These are phyloP conservation scores for Ensete glaucum DNA, from an alignment of 176 grass and related monocot species.

Conservation along the genomic window DNA sequence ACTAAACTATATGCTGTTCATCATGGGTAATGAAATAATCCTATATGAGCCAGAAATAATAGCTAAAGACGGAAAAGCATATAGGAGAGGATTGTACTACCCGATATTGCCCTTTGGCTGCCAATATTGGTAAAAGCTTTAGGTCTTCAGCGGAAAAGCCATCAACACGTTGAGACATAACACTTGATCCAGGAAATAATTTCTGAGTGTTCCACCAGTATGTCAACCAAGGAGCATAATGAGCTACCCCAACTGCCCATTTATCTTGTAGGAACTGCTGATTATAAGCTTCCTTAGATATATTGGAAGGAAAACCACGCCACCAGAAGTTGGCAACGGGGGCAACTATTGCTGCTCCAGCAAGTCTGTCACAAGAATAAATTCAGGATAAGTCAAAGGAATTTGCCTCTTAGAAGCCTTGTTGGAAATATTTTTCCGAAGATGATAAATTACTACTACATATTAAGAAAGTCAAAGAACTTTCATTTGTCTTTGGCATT, in stretches of 20 bases:
- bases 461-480: neutral
- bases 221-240: conserved; percentile 54
- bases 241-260: conserved; percentile 52
- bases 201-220: conserved; percentile 78
- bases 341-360: conserved; percentile 54
- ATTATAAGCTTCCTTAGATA: conserved; percentile 52
- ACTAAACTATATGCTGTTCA: neutral
- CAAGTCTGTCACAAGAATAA: conserved; percentile 30
- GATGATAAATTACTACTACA: neutral
- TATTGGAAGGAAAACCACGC: conserved; percentile 47
- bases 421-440: neutral
- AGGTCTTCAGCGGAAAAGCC: conserved; percentile 50
- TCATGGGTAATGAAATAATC: neutral
- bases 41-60: neutral
- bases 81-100: neutral
- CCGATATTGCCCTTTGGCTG: conserved; percentile 21
- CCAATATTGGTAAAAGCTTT: conserved; percentile 49
- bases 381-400: neutral
- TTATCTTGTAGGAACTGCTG: conserved; percentile 42
- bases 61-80: neutral
- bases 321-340: conserved; percentile 83
- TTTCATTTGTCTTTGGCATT: neutral
- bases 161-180: conserved; percentile 37
- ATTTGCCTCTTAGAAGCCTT: neutral
- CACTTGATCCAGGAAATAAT: conserved; percentile 52